Conservation (phyloP, 768 basidiomycete species). For the Clitopilus hobsonii region DNA sequence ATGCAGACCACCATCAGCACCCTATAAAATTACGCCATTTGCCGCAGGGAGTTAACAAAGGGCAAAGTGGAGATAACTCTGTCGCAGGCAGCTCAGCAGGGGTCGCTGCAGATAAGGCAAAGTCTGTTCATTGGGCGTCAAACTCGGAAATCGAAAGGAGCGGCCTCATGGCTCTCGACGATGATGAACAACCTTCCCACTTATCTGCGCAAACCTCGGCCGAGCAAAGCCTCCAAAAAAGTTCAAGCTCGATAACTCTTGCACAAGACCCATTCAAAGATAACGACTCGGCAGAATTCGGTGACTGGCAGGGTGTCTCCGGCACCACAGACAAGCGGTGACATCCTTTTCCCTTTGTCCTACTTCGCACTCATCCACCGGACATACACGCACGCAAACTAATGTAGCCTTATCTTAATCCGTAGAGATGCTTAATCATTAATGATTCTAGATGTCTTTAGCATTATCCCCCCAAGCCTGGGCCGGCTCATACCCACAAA, state of each 20-base stretch:
- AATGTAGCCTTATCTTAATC: not conserved
- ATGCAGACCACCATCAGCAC: conserved; percentile 1
- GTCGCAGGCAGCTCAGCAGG: not conserved
- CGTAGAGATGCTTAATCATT: not conserved
- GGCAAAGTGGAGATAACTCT: not conserved
- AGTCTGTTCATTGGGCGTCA: not conserved
- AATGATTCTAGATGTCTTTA: not conserved
- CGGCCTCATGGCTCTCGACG: not conserved
- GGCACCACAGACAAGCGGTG: too few species aligned
- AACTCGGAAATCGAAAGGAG: conserved; percentile 1
- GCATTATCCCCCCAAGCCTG: not conserved
- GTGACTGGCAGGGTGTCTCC: not conserved
- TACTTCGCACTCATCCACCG: not conserved
- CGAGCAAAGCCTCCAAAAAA: not conserved
- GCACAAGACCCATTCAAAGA: not conserved
- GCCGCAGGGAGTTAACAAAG: not conserved
- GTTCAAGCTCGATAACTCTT: not conserved
- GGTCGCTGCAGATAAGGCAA: not conserved
- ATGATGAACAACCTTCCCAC: not conserved
- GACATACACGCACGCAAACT: not conserved
- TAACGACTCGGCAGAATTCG: conserved; percentile 1
- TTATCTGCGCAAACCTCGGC: not conserved
- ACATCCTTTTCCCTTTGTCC: not conserved
- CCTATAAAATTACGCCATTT: not conserved
- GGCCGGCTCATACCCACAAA: not conserved